A percentile compares a stretch with the other conserved stretches of the same genome.
Conservation (phyloP, 768 basidiomycete species). For the Pleurotus eryngii region DNA sequence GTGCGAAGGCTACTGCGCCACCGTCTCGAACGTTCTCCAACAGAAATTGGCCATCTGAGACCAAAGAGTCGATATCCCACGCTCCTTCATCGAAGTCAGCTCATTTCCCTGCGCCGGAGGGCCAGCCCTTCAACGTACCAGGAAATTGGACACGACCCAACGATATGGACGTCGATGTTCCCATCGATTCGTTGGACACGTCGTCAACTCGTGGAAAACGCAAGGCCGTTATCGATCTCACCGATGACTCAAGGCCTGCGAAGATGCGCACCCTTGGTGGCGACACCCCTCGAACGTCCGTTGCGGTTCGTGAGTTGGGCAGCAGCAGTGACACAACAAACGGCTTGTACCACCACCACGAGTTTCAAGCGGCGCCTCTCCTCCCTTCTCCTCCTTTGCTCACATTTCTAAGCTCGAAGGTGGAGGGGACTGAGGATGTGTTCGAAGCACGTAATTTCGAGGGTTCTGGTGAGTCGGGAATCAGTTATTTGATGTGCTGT, state of each 20-base stretch:
- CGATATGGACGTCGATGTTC: conserved; percentile 54
- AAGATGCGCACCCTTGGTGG: conserved; percentile 66
- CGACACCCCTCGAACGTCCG: conserved; percentile 48
- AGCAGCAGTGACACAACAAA: conserved; percentile 1
- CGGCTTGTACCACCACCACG: background rate
- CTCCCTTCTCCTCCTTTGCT: conserved; percentile 59
- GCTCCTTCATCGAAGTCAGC: conserved; percentile 20
- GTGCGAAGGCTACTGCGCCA: background rate
- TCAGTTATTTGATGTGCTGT: conserved; percentile 2
- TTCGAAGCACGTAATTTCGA: conserved; percentile 81
- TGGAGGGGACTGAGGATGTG: conserved; percentile 66
- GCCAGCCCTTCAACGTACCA: conserved; percentile 43
- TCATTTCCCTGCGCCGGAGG: conserved; percentile 47
- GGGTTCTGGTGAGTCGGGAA: conserved; percentile 43
- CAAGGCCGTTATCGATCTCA: conserved; percentile 38
- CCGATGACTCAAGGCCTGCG: conserved; percentile 34
- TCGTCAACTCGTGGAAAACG: conserved; percentile 43
- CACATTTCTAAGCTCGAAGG: conserved; percentile 52
- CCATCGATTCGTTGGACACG: conserved; percentile 51
- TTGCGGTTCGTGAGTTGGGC: conserved; percentile 54
- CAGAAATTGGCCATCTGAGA: conserved; percentile 10
- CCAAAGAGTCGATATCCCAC: conserved; percentile 17
- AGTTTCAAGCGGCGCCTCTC: conserved; percentile 21
- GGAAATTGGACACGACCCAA: conserved; percentile 29
- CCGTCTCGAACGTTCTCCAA: conserved; percentile 8